Evolutionary conservation across 768 basidiomycete genomes (phyloP), one percentile per base, ranked within the genome.

Genomic region (Porphyrellus cyaneotinctus): DNA sequence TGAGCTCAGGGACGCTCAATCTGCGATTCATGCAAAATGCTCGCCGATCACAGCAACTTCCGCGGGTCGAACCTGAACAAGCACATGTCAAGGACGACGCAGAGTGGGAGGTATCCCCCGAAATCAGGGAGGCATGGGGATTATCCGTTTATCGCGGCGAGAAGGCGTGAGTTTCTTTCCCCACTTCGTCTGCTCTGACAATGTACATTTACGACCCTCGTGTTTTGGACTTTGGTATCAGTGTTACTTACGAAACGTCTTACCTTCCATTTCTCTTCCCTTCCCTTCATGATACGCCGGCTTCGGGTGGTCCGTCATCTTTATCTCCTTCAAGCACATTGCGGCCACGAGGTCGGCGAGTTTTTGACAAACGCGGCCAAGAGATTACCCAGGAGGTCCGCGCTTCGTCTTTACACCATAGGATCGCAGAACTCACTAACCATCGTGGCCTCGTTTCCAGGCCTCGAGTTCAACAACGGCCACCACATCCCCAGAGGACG

Each of bases 11-110:
- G 26, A 86, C 85, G 0, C 73, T 87, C 10, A 79, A 80, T 58
- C 74, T 88, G 39, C 78, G 80, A 2, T 87, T 87, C 64, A 87
- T 87, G 85, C 85, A 85, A 65, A 85, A 84, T 69, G 81, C 84
- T 0, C 78, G 80, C 2, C 75, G 80, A 2, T 73, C 78, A 20
- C 81, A 83, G 54, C 74, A 78, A 14, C 62, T 78, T 15, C 72
- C 78, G 23, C 74, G 74, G 51, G 76, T 77, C 15, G 75, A 81
- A 57, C 67, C 73, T 1, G 78, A 81, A 42, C 75, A 76, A 44
- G 79, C 82, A 3, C 75, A 75, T 58, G 74, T 84, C 24, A 75
- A 78, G 60, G 84, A 87, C 62, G 83, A 84, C 46, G 82, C 76
- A 0, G 74, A 83, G 62, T 87, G 85, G 85, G 78, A 83, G 59